Evolutionary conservation across 2,329 filamentous ascomycete species (phyloP), one percentile per base, ranked within the genome.

Genomic region (Neopestalotiopsis rosae): DNA sequence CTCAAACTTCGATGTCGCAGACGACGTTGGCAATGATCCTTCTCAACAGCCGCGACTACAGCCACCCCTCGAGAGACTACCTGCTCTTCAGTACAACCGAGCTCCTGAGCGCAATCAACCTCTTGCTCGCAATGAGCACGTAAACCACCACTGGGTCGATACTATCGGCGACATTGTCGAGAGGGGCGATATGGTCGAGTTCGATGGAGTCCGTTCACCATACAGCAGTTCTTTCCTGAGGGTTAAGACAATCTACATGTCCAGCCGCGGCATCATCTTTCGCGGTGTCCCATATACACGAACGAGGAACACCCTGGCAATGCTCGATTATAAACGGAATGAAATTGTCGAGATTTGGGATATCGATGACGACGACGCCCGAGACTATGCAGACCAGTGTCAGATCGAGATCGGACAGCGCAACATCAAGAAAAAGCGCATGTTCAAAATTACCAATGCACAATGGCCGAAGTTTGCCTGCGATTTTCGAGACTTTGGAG

Each of bases 391-490:
- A 0, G 69, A 78, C 0, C 83, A 87, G 24, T 76, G 80, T 0
- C 68, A 82, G 0, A 72, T 86, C 0, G 84, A 88, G 2, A 74
- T 90, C 0, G 58, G 77, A 0, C 67, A 85, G 0, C 64, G 71
- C 0, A 69, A 80, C 0, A 79, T 90, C 0, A 72, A 81, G 1
- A 70, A 77, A 1, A 77, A 82, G 6, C 79, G 88, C 0, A 75
- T 75, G 0, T 77, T 92, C 0, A 74, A 82, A 0, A 77, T 85
- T 2, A 93, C 90, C 0, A 94, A 93, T 69, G 76, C 82, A 0
- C 72, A 77, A 0, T 89, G 84, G 58, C 85, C 86, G 0, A 68
- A 75, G 0, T 79, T 81, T 62, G 75, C 78, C 0, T 79, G 78
- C 7, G 66, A 77, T 0, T 28, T 61, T 0, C 34, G 65, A 0